Evolutionary conservation across 768 basidiomycete species (phyloP).

Genomic region (Bullera alba): DNA sequence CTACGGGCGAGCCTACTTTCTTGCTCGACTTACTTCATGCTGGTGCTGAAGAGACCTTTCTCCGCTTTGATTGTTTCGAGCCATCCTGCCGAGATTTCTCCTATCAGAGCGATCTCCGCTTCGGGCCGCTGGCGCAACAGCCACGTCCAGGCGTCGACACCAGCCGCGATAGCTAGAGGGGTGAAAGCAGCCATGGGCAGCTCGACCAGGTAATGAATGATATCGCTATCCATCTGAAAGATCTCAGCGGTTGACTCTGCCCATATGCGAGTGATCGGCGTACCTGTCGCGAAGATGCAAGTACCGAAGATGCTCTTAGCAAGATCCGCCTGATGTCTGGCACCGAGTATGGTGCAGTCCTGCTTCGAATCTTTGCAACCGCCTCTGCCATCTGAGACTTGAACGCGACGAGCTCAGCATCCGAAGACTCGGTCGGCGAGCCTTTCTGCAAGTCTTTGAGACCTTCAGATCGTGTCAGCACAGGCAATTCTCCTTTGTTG

Average conservation of each 20-base stretch:
- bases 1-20: not conserved
- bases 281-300: slow-evolving; percentile 60
- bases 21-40: slow-evolving; percentile 61
- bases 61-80: slow-evolving; percentile 66
- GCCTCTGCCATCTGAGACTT: slow-evolving; percentile 62
- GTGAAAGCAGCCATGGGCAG: slow-evolving; percentile 86
- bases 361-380: slow-evolving; percentile 61
- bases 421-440: slow-evolving; percentile 58
- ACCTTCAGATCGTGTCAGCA: slow-evolving; percentile 45
- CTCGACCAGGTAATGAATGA: slow-evolving; percentile 77
- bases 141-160: slow-evolving; percentile 95
- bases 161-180: slow-evolving; percentile 73
- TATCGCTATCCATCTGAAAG: slow-evolving; percentile 68
- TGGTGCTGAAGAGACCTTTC: slow-evolving; percentile 74
- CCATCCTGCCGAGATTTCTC: slow-evolving; percentile 84
- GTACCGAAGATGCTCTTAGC: slow-evolving; percentile 74
- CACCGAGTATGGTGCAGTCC: slow-evolving; percentile 66
- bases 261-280: slow-evolving; percentile 49
- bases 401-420: slow-evolving; percentile 59
- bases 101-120: slow-evolving; percentile 74
- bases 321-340: slow-evolving; percentile 77
- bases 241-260: slow-evolving; percentile 5
- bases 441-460: slow-evolving; percentile 58
- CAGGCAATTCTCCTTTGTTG: not conserved
- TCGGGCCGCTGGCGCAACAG: slow-evolving; percentile 76